These are phyloP conservation scores for Cladophialophora exuberans DNA, from an alignment of 2,329 filamentous ascomycete species.

Conservation along the genomic window DNA sequence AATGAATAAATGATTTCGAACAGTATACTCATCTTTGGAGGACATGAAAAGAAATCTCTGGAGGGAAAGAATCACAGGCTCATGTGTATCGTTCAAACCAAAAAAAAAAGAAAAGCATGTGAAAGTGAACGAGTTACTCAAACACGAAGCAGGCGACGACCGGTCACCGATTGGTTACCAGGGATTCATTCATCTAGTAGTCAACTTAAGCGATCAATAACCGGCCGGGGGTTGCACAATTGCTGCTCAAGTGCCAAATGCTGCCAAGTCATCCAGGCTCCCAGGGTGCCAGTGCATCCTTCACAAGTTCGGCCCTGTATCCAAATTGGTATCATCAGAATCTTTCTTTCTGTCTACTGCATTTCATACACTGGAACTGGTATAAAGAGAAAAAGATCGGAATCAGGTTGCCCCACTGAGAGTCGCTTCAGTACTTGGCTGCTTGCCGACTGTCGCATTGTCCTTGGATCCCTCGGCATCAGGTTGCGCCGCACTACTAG, in stretches of 20 bases:
- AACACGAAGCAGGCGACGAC: too few relatives aligned
- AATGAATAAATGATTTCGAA: not conserved
- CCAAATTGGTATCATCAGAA: conserved; percentile 22
- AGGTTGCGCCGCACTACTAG: conserved; percentile 39
- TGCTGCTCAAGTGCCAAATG: too few relatives aligned
- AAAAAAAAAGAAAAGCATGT: conserved; percentile 18
- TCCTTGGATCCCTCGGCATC: conserved; percentile 26
- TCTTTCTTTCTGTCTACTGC: conserved; percentile 11
- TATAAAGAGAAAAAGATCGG: conserved; percentile 6
- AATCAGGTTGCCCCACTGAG: conserved; percentile 34
- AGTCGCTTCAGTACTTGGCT: conserved; percentile 26
- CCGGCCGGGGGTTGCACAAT: too few relatives aligned
- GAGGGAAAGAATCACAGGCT: not conserved
- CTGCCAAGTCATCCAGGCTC: not conserved
- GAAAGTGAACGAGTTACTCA: conserved; percentile 3
- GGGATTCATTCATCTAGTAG: not conserved
- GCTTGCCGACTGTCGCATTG: conserved; percentile 23
- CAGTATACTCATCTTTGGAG: not conserved
- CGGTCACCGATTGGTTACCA: conserved; percentile 12
- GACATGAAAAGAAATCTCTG: not conserved
- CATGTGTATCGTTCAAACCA: not conserved
- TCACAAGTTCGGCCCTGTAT: conserved; percentile 27
- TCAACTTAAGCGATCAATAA: too few relatives aligned
- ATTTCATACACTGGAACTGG: too few relatives aligned
- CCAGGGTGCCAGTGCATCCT: not conserved